A percentile compares a stretch with the other conserved stretches of the same genome.
Conservation (phyloP, 768 basidiomycete genomes). For the Russula griseocarnosa region DNA sequence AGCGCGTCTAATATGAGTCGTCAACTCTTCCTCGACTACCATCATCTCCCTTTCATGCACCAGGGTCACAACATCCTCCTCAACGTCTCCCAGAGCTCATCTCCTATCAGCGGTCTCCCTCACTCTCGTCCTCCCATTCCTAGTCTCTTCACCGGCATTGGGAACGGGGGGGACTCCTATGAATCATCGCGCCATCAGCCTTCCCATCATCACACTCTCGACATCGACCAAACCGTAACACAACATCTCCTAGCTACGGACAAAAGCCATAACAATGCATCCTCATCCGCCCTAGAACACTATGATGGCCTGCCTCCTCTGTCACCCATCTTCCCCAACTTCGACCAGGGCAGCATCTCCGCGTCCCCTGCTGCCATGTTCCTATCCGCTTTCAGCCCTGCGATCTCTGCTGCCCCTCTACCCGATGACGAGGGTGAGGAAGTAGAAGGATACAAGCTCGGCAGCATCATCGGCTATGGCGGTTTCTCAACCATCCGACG, state of each 20-base stretch:
- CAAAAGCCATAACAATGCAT: slow-evolving; percentile 2
- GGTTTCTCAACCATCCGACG: slow-evolving; percentile 77
- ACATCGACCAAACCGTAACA: slow-evolving; percentile 26
- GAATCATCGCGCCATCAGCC: not conserved
- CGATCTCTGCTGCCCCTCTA: slow-evolving; percentile 35
- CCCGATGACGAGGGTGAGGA: slow-evolving; percentile 66
- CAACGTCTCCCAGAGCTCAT: not conserved
- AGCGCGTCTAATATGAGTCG: not conserved
- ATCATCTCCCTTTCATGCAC: slow-evolving; percentile 17
- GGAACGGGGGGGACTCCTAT: slow-evolving; percentile 6
- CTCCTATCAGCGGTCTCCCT: slow-evolving; percentile 6
- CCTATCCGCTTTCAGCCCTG: slow-evolving; percentile 57
- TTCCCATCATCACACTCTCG: not conserved
- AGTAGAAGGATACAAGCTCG: slow-evolving; percentile 71
- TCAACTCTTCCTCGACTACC: not conserved
- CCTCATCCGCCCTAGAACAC: slow-evolving; percentile 27
- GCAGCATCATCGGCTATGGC: slow-evolving; percentile 71
- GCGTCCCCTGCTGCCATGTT: slow-evolving; percentile 73
- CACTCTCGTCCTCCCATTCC: slow-evolving; percentile 15
- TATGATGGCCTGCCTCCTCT: slow-evolving; percentile 16
- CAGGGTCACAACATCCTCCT: not conserved
- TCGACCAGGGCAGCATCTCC: slow-evolving; percentile 27
- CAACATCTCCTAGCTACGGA: slow-evolving; percentile 15
- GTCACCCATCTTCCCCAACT: slow-evolving; percentile 19
- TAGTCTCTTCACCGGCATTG: not conserved